These are phyloP conservation scores for Coleophoma eucalyptorum DNA, from an alignment of 2,329 filamentous ascomycete species.

Conservation along the genomic window DNA sequence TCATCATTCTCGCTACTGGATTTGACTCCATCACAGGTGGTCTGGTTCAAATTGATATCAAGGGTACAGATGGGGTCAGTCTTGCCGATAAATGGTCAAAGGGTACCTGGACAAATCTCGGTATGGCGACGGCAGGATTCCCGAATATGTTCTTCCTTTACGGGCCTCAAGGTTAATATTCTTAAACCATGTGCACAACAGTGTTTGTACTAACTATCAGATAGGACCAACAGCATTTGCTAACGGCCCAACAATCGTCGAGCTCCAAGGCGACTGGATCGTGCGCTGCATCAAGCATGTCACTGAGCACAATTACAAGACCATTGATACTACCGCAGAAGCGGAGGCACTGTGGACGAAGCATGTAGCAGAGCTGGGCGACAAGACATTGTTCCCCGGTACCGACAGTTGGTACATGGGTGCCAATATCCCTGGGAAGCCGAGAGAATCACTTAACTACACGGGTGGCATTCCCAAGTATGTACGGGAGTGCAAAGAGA, in stretches of 20 bases:
- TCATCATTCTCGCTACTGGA: conserved; percentile 32
- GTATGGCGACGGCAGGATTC: conserved; percentile 36
- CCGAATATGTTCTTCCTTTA: conserved; percentile 45
- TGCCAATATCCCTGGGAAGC: conserved; percentile 35
- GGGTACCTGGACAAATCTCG: conserved; percentile 31
- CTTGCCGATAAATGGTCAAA: conserved; percentile 29
- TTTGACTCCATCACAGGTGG: conserved; percentile 32
- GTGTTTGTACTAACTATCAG: no score
- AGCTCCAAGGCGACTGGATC: conserved; percentile 38
- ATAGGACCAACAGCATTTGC: conserved; percentile 29
- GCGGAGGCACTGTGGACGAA: conserved; percentile 29
- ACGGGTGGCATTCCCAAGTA: conserved; percentile 31
- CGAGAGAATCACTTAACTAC: conserved; percentile 30
- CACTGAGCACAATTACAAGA: conserved; percentile 21
- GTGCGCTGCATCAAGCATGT: conserved; percentile 27
- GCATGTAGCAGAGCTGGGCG: conserved; percentile 23
- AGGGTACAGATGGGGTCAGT: conserved; percentile 21
- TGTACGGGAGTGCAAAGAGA: conserved; percentile 20
- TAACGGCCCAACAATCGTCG: conserved; percentile 36
- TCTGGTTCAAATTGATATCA: conserved; percentile 26
- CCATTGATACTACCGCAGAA: conserved; percentile 27
- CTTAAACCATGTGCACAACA: no score
- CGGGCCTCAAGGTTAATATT: conserved; percentile 29
- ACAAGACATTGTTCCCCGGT: conserved; percentile 27
- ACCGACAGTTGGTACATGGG: conserved; percentile 37